Evolutionary conservation across 225 moss, liverwort and hornwort genomes (phyloP), one percentile per base, ranked within the genome.

Genomic region (Polytrichum formosum): DNA sequence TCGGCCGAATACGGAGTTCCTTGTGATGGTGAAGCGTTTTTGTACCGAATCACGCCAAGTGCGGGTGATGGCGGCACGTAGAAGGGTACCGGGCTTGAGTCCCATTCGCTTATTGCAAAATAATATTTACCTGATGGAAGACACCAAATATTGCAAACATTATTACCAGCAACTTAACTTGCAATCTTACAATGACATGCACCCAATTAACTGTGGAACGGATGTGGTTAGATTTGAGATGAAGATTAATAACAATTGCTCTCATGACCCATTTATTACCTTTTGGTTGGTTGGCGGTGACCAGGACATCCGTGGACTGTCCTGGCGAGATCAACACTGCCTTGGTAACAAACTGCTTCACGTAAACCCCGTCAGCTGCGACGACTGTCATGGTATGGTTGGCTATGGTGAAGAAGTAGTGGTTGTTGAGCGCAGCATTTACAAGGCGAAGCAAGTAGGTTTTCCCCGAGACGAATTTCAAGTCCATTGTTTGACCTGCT

Each of bases 351-450:
- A 93, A 89, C 0, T 91, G 89, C 55, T 87, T 76, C 59, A 91
- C 76, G 30, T 89, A 91, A 56, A 70, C 71, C 17, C 87, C 89
- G 22, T 91, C 89, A 0, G 79, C 89, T 9, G 71, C 82, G 1
- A 93, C 93, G 0, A 93, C 83, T 1, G 74, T 87, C 65, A 93
- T 1, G 9, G 64, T 73, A 33, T 93, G 93, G 10, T 77, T 70
- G 1, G 65, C 83, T 10, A 89, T 79, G 28, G 67, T 35, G 69
- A 89, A 89, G 54, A 60, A 76, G 33, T 81, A 74, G 20, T 86
- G 74, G 56, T 70, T 75, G 73, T 83, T 83, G 56, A 86, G 20
- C 1, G 74, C 86, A 4, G 83, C 74, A 5, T 79, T 84, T 4
- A 86, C 76, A 4, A 89, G 75, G 26, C 73, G 86, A 8, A 86